Evolutionary conservation across 2,329 filamentous ascomycete genomes (phyloP), one percentile per base, ranked within the genome.

Genomic region (Trichoderma atrobrunneum): DNA sequence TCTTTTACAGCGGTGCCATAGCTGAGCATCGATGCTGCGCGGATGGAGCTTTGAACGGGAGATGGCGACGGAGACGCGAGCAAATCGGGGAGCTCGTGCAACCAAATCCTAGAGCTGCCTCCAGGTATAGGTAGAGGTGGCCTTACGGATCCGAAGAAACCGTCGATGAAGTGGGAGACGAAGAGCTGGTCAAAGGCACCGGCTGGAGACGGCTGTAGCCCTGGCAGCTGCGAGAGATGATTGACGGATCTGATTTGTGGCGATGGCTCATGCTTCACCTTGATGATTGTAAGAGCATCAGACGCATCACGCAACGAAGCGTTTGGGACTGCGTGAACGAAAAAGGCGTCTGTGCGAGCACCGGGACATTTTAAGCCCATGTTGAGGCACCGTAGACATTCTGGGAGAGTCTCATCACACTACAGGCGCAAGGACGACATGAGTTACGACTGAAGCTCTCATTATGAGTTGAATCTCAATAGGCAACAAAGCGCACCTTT

Each of bases 161-260:
- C 70, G 39, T 74, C 72, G 26, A 74, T 71, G 68, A 74, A 74
- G 12, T 73, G 67, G 3, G 67, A 72, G 10, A 75, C 69, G 16
- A 72, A 72, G 3, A 74, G 67, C 36, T 74, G 73, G 16, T 74
- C 73, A 63, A 74, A 74, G 14, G 72, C 72, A 14, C 32, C 28
- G 24, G 61, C 67, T n/a, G 62, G 39, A 14, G 65, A 72, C 24
- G 73, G 65, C 11, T 69, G 72, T 11, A 7, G 1, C 8, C 32
- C 14, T 11, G 70, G 65, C 8, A 74, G 36, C 18, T 10, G 59
- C 26, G 32, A 30, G 7, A 24, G 14, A 26, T 34, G 71, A 28
- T 48, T 24, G 18, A 34, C 14, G 28, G 59, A 7, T 12, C 10
- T 43, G 16, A 7, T 7, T 7, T 18, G 30, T 32, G 48, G 32